phyloP scores from a whole-genome alignment of 75 land plant genomes.

The Pseudotsuga menziesii region DNA sequence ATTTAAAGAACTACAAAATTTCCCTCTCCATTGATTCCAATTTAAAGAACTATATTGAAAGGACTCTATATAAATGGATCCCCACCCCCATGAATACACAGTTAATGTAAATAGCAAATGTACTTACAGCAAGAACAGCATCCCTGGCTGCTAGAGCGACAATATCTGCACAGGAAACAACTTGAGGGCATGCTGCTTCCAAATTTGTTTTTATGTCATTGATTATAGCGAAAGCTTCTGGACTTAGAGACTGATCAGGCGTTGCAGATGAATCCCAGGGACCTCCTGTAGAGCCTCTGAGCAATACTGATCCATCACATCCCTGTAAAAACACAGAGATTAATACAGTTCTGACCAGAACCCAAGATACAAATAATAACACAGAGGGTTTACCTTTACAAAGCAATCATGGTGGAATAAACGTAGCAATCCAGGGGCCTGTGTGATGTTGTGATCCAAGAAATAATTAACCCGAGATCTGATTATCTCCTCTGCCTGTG shows the following conservation, averaged over 20 bases:
- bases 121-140: slow-evolving; percentile 44
- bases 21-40: too few species aligned
- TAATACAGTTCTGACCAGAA: too few species aligned
- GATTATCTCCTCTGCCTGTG: slow-evolving; percentile 3
- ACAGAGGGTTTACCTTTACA: neutral
- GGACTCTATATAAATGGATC: too few species aligned
- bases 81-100: too few species aligned
- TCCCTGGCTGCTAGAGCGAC: slow-evolving; percentile 77
- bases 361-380: too few species aligned
- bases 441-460: neutral
- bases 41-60: too few species aligned
- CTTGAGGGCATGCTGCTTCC: slow-evolving; percentile 59
- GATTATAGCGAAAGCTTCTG: slow-evolving; percentile 42
- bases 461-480: slow-evolving; percentile 1
- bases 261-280: too few species aligned
- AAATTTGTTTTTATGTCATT: slow-evolving; percentile 56
- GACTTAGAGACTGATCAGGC: neutral
- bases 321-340: too few species aligned
- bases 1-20: too few species aligned
- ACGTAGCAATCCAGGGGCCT: slow-evolving; percentile 15
- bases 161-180: slow-evolving; percentile 84
- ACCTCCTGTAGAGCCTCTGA: too few species aligned
- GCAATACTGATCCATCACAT: too few species aligned
- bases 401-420: slow-evolving; percentile 21
- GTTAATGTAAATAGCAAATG: too few species aligned